Evolutionary conservation across 805 yeast genomes (phyloP), one percentile per base, ranked within the genome.

Genomic region (Kuraishia capsulata): DNA sequence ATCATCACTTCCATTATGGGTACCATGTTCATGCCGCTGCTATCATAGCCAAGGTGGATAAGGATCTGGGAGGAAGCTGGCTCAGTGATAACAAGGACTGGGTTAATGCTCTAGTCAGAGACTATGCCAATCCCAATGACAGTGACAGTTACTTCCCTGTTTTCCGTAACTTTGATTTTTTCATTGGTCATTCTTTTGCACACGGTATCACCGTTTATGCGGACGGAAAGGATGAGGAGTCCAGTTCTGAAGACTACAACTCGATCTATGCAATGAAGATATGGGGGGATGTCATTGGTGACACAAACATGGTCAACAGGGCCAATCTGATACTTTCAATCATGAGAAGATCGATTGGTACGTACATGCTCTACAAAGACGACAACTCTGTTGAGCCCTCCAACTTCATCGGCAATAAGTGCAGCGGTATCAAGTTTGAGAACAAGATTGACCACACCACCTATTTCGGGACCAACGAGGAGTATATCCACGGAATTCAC

Each of bases 1-100:
- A 81, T 50, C 89, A 81, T 54, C 87, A 81, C 53, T 80, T 79
- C 64, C 87, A 81, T 53, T 81, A 81, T 47, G 84, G 85, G 11
- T 81, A 81, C 50, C 85, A 78, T 52, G 68, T 81, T 24, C 79
- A 80, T 48, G 81, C 88, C 1, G 76, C 79, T 38, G 84, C 87
- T 1, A 62, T 81, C 21, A 56, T 76, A 9, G 79, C 75, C 2
- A 59, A 66, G 38, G 71, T 79, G 26, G 87, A 79, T 48, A 48
- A 39, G 30, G 65, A 60, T 40, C 44, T 62, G 39, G 56, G 74
- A 4, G 64, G 73, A 11, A 49, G 62, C 8, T 77, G 81, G 79
- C 59, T 73, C n/a, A 43, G 45, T 18, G 59, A 65, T 3, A 57
- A 67, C 36, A 56, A 51, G 41, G 54, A 62, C 20, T 78, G 79